Conservation (phyloP, 2,329 filamentous ascomycete genomes). For the Incumbomyces delicatus region DNA sequence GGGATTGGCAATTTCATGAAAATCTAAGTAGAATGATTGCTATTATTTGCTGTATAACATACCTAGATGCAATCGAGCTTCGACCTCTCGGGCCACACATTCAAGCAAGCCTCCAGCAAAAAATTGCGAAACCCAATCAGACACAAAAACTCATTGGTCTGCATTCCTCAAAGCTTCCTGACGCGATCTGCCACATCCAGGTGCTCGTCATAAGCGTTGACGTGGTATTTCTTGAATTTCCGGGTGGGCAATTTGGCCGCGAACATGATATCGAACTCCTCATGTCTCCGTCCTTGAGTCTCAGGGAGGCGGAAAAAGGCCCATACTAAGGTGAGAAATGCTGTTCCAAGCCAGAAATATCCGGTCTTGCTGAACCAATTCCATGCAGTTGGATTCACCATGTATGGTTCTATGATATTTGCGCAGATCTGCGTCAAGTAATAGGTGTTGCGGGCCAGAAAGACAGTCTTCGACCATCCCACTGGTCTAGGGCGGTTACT, state of each 20-base stretch:
- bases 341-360: constrained; percentile 32
- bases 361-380: constrained; percentile 32
- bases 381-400: constrained; percentile 26
- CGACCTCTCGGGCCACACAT: too few species aligned
- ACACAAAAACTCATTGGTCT: too few species aligned
- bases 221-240: constrained; percentile 19
- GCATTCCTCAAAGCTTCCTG: too few species aligned
- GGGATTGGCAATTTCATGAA: too few species aligned
- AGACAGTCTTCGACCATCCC: constrained; percentile 29
- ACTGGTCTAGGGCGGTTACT: not conserved
- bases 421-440: constrained; percentile 38
- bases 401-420: constrained; percentile 28
- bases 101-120: too few species aligned
- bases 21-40: too few species aligned
- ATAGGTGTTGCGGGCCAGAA: constrained; percentile 40
- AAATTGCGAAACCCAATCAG: too few species aligned
- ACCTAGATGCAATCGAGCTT: too few species aligned
- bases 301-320: constrained; percentile 32
- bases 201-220: not conserved
- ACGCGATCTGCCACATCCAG: too few species aligned
- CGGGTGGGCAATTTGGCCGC: constrained; percentile 19
- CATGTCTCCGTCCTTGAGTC: constrained; percentile 25
- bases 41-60: too few species aligned
- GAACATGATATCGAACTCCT: constrained; percentile 26
- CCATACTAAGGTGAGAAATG: constrained; percentile 26